These are phyloP conservation scores for Lindgomyces ingoldianus DNA, from an alignment of 495 filamentous ascomycete species.

Conservation along the genomic window DNA sequence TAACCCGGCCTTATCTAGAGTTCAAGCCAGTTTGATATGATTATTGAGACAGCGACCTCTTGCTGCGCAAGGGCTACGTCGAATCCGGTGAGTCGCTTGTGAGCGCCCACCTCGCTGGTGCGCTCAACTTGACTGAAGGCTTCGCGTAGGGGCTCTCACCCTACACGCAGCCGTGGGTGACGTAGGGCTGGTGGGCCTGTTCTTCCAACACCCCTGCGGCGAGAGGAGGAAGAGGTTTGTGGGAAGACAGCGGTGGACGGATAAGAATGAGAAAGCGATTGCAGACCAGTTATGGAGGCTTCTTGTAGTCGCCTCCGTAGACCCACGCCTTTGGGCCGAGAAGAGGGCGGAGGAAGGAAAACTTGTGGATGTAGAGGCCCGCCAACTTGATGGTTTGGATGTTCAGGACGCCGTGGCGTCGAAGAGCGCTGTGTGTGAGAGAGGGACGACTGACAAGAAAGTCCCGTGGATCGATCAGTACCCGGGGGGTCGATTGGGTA, in stretches of 20 bases:
- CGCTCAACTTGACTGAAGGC: slow-evolving; percentile 44
- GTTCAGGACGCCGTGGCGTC: slow-evolving; percentile 37
- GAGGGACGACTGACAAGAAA: slow-evolving; percentile 9
- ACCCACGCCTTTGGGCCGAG: slow-evolving; percentile 89
- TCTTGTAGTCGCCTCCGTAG: slow-evolving; percentile 92
- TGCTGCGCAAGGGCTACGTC: slow-evolving; percentile 19
- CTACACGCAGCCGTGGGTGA: slow-evolving; percentile 48
- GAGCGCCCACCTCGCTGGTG: slow-evolving; percentile 44
- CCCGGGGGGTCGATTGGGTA: too few species aligned
- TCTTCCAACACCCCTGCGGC: slow-evolving; percentile 1
- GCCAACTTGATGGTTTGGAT: slow-evolving; percentile 87
- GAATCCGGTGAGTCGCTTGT: slow-evolving; percentile 44
- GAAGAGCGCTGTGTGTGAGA: not conserved
- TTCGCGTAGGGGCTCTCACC: slow-evolving; percentile 49
- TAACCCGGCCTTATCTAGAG: not conserved
- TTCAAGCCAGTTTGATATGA: slow-evolving; percentile 29
- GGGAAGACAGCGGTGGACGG: slow-evolving; percentile 3
- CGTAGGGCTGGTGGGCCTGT: not conserved
- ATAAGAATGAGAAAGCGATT: not conserved
- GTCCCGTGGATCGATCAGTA: slow-evolving; percentile 16
- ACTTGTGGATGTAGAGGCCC: slow-evolving; percentile 73
- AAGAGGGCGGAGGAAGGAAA: slow-evolving; percentile 87
- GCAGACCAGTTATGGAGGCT: slow-evolving; percentile 89
- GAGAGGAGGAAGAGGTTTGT: slow-evolving; percentile 3
- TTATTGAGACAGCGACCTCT: slow-evolving; percentile 34